These are phyloP conservation scores for Cyberlindnera bimundalis DNA, from an alignment of 805 yeast genomes.

Conservation along the genomic window DNA sequence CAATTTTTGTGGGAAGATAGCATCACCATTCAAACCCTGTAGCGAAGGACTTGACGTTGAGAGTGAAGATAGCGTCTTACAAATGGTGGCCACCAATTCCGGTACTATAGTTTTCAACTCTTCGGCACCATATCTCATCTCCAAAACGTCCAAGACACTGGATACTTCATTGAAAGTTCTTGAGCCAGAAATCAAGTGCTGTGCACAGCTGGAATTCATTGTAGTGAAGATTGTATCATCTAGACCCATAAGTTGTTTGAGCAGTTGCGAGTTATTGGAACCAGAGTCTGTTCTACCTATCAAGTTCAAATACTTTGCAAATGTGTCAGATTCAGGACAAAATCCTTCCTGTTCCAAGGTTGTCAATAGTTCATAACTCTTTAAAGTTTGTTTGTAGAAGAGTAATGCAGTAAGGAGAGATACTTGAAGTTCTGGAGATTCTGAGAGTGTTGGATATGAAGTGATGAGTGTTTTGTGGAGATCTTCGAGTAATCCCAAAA, in stretches of 20 bases:
- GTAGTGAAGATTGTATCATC: conserved; percentile 15
- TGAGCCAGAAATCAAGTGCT: conserved; percentile 1
- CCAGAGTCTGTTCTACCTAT: not conserved
- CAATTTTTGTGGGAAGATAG: conserved; percentile 7
- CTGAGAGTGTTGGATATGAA: conserved; percentile 3
- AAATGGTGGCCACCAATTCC: not conserved
- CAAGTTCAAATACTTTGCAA: conserved; percentile 6
- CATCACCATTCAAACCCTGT: not conserved
- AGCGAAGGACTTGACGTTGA: not conserved
- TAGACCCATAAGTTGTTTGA: conserved; percentile 5
- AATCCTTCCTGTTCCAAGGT: not conserved
- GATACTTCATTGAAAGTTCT: conserved; percentile 10
- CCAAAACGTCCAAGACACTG: conserved; percentile 13
- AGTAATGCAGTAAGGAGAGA: not conserved
- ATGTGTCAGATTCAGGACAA: not conserved
- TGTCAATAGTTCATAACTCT: not conserved
- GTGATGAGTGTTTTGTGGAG: not conserved
- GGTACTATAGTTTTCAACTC: conserved; percentile 1
- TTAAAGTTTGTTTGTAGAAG: conserved; percentile 2
- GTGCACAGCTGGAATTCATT: not conserved
- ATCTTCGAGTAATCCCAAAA: not conserved
- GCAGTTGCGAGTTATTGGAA: not conserved
- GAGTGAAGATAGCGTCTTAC: not conserved
- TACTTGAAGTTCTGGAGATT: conserved; percentile 1
- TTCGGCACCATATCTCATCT: conserved; percentile 1